Evolutionary conservation across 164 flowering plant genomes (phyloP).

Genomic region (Brasenia schreberi): DNA sequence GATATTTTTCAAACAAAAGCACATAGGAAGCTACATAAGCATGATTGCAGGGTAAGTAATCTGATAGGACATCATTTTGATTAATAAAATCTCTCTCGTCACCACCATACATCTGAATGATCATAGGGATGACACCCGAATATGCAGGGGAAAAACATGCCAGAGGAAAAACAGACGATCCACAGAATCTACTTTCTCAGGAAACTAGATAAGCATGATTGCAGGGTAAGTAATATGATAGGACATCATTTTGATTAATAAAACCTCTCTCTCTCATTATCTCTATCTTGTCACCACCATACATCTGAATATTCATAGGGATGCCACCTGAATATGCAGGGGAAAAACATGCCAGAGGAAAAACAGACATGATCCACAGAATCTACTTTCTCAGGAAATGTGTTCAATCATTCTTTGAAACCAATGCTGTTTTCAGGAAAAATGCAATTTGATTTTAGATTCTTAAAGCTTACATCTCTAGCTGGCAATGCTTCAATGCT

Average conservation of each 20-base stretch:
- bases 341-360: not conserved
- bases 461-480: conserved; percentile 57
- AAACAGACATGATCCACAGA: not conserved
- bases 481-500: conserved; percentile 48
- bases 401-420: not conserved
- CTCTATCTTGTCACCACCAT: too few species aligned
- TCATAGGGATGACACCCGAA: too few species aligned
- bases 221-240: too few species aligned
- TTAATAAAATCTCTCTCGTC: too few species aligned
- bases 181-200: not conserved
- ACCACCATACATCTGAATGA: too few species aligned
- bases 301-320: not conserved
- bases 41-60: too few species aligned
- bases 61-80: too few species aligned
- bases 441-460: conserved; percentile 1
- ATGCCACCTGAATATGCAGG: not conserved
- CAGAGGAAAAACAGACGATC: too few species aligned
- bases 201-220: not conserved
- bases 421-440: not conserved
- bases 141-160: too few species aligned
- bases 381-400: not conserved
- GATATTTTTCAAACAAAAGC: not conserved
- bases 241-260: too few species aligned
- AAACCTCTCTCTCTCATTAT: too few species aligned
- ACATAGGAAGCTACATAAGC: not conserved